Conservation (phyloP, 1,139 yeast species). For the Candida labiduridarum region DNA sequence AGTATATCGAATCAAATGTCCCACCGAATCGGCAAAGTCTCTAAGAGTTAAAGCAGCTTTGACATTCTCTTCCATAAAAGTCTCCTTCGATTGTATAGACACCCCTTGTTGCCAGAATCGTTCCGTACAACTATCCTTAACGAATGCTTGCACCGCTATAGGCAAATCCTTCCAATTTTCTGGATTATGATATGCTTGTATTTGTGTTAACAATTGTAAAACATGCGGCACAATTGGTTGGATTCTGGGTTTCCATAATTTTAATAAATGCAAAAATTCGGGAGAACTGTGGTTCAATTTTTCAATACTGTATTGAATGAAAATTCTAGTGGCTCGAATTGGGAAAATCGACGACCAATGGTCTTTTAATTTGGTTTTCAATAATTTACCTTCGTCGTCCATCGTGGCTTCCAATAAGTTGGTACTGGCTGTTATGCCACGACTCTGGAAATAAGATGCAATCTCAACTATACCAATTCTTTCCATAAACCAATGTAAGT, state of each 20-base stretch:
- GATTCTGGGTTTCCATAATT: conserved; percentile 90
- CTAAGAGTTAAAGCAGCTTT: conserved; percentile 91
- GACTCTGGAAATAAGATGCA: conserved; percentile 82
- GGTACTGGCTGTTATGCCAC: conserved; percentile 79
- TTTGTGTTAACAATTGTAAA: conserved; percentile 81
- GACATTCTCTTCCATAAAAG: conserved; percentile 91
- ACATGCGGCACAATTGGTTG: conserved; percentile 92
- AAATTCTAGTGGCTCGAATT: conserved; percentile 90
- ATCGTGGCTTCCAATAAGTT: conserved; percentile 75
- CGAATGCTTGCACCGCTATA: conserved; percentile 86
- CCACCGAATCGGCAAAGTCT: conserved; percentile 98
- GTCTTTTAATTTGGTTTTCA: conserved; percentile 78
- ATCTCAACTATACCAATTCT: conserved; percentile 92
- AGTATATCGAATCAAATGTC: conserved; percentile 92
- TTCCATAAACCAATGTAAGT: conserved; percentile 97
- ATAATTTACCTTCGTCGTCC: conserved; percentile 85
- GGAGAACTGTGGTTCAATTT: conserved; percentile 77
- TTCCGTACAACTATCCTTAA: conserved; percentile 83
- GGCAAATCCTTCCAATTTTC: conserved; percentile 89
- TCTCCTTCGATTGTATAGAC: conserved; percentile 89
- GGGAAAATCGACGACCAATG: conserved; percentile 96
- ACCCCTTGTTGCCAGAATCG: conserved; percentile 99
- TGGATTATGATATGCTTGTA: conserved; percentile 93
- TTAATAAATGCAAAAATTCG: conserved; percentile 71
- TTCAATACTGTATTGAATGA: conserved; percentile 93